Percentiles rank a stretch among this genome's conserved stretches.
Conservation (phyloP, 75 land plant species). For the Selaginella moellendorffii region DNA sequence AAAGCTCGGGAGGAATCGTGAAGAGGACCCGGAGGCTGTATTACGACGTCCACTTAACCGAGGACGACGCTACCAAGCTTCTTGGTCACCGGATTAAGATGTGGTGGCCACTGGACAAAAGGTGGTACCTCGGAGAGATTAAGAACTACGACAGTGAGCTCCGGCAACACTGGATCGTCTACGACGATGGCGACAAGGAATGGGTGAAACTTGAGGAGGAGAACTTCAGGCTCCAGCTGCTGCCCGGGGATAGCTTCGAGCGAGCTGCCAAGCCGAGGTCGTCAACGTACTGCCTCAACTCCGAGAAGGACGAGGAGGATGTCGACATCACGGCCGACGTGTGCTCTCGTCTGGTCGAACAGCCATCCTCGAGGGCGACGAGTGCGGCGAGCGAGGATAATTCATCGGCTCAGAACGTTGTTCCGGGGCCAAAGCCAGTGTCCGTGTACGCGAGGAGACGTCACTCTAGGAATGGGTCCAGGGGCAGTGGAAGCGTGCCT, state of each 20-base stretch:
- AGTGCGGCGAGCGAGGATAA: not conserved
- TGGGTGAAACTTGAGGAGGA: constrained; percentile 70
- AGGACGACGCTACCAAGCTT: constrained; percentile 43
- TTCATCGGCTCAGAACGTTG: not conserved
- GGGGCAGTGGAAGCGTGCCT: not conserved
- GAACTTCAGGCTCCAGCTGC: constrained; percentile 41
- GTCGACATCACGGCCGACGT: too few relatives aligned
- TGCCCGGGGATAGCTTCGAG: not conserved
- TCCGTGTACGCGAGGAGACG: not conserved
- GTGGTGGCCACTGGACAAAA: constrained; percentile 81
- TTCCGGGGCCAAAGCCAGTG: not conserved
- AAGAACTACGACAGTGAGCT: constrained; percentile 45
- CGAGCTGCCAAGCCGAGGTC: not conserved
- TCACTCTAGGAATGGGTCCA: not conserved
- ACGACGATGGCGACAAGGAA: constrained; percentile 85
- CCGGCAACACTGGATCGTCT: constrained; percentile 54
- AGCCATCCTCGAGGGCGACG: not conserved
- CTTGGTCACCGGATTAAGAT: constrained; percentile 63
- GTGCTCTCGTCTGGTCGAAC: not conserved
- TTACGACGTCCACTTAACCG: constrained; percentile 38
- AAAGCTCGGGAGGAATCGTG: constrained; percentile 22
- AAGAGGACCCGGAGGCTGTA: constrained; percentile 31
- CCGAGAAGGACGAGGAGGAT: not conserved
- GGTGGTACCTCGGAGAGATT: constrained; percentile 72
- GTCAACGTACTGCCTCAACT: too few relatives aligned